A percentile compares a stretch with the other conserved stretches of the same genome.
Evolutionary conservation across 345 rosid species (phyloP).

Genomic region (Heritiera fomes): DNA sequence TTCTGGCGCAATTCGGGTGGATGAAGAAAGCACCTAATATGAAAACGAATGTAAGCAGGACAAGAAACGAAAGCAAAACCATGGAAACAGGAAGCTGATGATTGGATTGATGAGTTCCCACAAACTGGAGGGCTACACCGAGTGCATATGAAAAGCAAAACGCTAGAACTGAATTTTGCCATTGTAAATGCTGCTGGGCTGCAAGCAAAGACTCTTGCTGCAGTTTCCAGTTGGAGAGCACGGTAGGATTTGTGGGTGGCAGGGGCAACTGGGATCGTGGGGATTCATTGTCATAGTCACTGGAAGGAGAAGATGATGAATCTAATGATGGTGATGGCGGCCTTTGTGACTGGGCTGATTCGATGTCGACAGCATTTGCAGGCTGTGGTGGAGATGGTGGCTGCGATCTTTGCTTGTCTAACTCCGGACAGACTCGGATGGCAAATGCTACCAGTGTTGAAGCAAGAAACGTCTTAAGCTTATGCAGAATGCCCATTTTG

Average conservation of each 20-base stretch:
- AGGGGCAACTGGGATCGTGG: not conserved
- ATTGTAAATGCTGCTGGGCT: not conserved
- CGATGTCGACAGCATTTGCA: not conserved
- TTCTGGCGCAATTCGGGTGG: not conserved
- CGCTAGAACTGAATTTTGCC: not conserved
- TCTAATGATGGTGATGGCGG: not conserved
- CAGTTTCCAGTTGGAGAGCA: not conserved
- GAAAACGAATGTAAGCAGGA: not conserved
- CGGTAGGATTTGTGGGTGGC: not conserved
- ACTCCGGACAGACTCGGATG: not conserved
- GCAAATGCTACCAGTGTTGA: not conserved
- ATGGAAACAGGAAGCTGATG: not conserved
- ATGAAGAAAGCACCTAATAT: not conserved
- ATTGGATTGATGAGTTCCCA: not conserved
- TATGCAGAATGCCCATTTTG: not conserved
- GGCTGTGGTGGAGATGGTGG: not conserved
- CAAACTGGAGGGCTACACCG: not conserved
- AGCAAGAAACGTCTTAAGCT: not conserved
- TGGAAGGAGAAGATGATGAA: not conserved
- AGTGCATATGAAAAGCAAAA: conserved; percentile 9
- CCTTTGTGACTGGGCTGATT: not conserved
- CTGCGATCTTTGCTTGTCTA: not conserved
- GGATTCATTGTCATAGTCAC: not conserved
- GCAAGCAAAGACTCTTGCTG: not conserved
- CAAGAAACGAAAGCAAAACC: not conserved